These are phyloP conservation scores for Leccinum longicurvipes DNA, from an alignment of 768 basidiomycete species.

Conservation along the genomic window DNA sequence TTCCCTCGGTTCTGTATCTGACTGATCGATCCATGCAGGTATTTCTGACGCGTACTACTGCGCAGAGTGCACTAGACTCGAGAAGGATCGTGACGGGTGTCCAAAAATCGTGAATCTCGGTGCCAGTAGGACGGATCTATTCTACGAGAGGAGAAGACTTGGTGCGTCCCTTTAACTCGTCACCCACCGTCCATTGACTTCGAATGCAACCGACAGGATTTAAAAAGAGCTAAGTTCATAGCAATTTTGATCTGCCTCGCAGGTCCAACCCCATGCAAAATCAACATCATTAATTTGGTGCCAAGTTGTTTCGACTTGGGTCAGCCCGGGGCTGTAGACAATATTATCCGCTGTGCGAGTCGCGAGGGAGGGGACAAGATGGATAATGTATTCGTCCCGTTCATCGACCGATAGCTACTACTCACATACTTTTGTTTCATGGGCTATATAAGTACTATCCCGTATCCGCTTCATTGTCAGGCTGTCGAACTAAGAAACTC, in stretches of 20 bases:
- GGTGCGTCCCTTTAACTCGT: constrained; percentile 42
- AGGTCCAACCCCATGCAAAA: neutral
- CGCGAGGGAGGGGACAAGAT: no score
- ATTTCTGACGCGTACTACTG: constrained; percentile 99
- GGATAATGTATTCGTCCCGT: no score
- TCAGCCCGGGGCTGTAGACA: no score
- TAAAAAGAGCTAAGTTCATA: constrained; percentile 30
- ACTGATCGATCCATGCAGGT: constrained; percentile 44
- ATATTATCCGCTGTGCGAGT: no score
- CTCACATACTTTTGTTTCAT: no score
- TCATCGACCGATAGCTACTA: no score
- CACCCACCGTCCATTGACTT: neutral
- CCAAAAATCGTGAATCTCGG: constrained; percentile 98
- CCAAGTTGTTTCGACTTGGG: no score
- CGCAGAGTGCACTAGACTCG: constrained; percentile 92
- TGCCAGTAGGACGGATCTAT: constrained; percentile 86
- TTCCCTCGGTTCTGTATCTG: neutral
- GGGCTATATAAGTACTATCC: no score
- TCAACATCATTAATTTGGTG: neutral
- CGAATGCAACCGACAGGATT: constrained; percentile 19
- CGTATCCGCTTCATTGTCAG: no score
- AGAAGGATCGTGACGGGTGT: constrained; percentile 97
- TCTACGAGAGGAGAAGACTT: constrained; percentile 85
- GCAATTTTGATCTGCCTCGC: neutral
- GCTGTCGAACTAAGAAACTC: no score